Evolutionary conservation across 345 rosid species (phyloP), one percentile per base, ranked within the genome.

Genomic region (Litchi chinensis): DNA sequence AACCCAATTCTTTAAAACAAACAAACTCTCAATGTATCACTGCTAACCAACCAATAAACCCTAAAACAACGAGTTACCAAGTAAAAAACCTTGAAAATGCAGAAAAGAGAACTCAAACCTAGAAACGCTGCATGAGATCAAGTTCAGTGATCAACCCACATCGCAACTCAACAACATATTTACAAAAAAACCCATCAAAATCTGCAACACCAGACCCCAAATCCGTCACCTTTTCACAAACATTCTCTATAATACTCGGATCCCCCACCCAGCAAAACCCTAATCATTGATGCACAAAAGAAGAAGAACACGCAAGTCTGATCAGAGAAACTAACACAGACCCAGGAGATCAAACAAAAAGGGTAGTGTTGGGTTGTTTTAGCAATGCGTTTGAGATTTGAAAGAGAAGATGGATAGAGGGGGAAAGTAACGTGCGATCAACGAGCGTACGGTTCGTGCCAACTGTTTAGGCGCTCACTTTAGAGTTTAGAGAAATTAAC

Each of bases 1-100:
- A 24, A 73, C 74, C 73, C 80, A 63, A 46, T 19, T 65, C 84
- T 68, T 77, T 48, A 79, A 83, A 79, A 50, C 28, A 71, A 68
- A 72, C 43, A 64, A 56, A 76, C 68, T 69, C 48, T 16, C 48
- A 79, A n/a, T 65, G 54, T 59, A 76, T 21, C 52, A 77, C 71
- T 24, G 68, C 26, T 39, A 67, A 81, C 56, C 77, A 74, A 68
- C 50, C 76, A 74, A 65, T 13, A 81, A 80, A 77, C 66, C 77
- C 72, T 71, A 65, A 77, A 37, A 76, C 65, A 73, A 21, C 8
- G 62, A 65, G 43, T 18, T 7, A 66, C 40, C 24, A 67, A 67
- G 71, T 75, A 63, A 70, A 62, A 37, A 63, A 68, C 2, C 77
- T 70, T 73, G 24, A 40, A 81, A 50, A 32, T 68, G 76, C 16